Percentiles rank a stretch among this genome's conserved stretches.
Conservation (phyloP, 257 asterid genomes). For the Solanum piurae region DNA sequence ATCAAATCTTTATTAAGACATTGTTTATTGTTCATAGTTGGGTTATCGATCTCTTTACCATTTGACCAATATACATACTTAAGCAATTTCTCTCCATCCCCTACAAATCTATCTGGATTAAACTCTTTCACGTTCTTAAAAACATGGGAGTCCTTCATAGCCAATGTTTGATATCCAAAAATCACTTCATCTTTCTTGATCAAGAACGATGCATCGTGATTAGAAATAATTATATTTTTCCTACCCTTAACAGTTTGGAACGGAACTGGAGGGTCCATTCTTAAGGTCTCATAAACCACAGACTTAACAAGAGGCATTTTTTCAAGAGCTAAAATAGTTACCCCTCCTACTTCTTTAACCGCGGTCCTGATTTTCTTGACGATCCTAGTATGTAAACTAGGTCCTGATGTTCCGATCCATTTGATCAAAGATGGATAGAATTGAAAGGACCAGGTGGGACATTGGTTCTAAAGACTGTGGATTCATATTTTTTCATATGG, state of each 20-base stretch:
- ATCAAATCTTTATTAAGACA: conserved; percentile 11
- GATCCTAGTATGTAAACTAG: conserved; percentile 10
- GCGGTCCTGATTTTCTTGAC: not conserved
- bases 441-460: conserved; percentile 53
- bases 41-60: conserved; percentile 2
- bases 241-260: conserved; percentile 15
- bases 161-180: conserved; percentile 20
- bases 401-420: conserved; percentile 15
- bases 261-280: conserved; percentile 16
- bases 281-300: conserved; percentile 12
- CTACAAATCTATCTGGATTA: conserved; percentile 7
- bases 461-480: conserved; percentile 31
- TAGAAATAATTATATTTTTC: not conserved
- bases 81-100: conserved; percentile 8
- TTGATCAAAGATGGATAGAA: conserved; percentile 19
- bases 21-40: conserved; percentile 8
- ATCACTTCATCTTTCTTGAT: conserved; percentile 14
- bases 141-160: conserved; percentile 3
- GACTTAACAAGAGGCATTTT: conserved; percentile 10
- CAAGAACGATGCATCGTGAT: conserved; percentile 2
- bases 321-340: not conserved
- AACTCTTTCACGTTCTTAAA: conserved; percentile 1
- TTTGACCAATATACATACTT: conserved; percentile 17
- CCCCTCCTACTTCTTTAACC: conserved; percentile 7
- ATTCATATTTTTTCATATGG: conserved; percentile 20